A percentile compares a stretch with the other conserved stretches of the same genome.
phyloP scores from a whole-genome alignment of 176 grass and related monocot genomes.

The Cenchrus purpureus region DNA sequence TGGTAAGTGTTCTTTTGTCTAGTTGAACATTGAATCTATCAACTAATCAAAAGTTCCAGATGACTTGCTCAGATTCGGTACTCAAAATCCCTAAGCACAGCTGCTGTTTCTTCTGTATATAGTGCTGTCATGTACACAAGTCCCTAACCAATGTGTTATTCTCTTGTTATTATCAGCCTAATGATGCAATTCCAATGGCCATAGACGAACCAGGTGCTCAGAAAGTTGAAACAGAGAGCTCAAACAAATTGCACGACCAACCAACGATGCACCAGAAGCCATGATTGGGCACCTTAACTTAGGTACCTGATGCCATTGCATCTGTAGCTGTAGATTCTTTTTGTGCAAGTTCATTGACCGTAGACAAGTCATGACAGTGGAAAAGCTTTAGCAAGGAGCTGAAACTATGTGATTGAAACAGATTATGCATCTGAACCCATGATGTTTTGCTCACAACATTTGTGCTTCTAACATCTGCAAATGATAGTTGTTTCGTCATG shows the following conservation, averaged over 20 bases:
- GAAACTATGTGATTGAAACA: slow-evolving; percentile 3
- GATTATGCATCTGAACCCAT: slow-evolving; percentile 13
- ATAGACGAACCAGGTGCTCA: slow-evolving; percentile 48
- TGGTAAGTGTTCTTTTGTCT: slow-evolving; percentile 46
- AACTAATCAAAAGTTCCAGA: not conserved
- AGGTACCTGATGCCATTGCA: slow-evolving; percentile 30
- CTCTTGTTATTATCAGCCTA: slow-evolving; percentile 28
- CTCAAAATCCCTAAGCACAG: not conserved
- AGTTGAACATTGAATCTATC: not conserved
- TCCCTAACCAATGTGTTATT: not conserved
- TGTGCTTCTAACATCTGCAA: not conserved
- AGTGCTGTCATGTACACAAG: not conserved
- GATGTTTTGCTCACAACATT: not conserved
- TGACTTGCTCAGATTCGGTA: not conserved
- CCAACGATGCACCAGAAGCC: slow-evolving; percentile 40
- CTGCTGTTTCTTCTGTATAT: not conserved
- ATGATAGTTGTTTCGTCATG: not conserved
- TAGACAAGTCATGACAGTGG: not conserved
- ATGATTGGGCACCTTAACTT: slow-evolving; percentile 25
- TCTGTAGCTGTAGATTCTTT: slow-evolving; percentile 35
- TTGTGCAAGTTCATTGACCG: slow-evolving; percentile 14
- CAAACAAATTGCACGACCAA: slow-evolving; percentile 51
- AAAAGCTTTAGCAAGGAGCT: slow-evolving; percentile 4
- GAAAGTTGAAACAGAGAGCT: slow-evolving; percentile 47
- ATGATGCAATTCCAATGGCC: slow-evolving; percentile 51